Percentiles rank a stretch among this genome's conserved stretches.
Evolutionary conservation across 345 rosid species (phyloP).

Genomic region (Nephelium lappaceum): DNA sequence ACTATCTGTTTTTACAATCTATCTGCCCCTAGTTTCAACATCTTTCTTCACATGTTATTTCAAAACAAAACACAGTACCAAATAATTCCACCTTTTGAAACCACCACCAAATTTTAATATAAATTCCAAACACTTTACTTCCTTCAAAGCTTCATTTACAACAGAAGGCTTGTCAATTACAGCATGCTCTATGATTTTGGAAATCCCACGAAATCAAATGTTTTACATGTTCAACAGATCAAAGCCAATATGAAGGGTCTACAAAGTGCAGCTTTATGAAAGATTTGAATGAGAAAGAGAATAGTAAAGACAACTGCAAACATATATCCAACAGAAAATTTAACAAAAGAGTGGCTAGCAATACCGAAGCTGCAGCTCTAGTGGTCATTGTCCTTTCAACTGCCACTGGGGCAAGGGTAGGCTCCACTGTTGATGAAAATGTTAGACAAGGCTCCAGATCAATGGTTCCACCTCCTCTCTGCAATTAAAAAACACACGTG

Average conservation of each 20-base stretch:
- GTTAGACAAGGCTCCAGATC: slow-evolving; percentile 96
- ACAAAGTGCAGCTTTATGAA: neutral
- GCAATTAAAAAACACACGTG: slow-evolving; percentile 31
- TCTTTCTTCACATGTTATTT: neutral
- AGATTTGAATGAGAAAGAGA: slow-evolving; percentile 1
- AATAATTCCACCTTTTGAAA: neutral
- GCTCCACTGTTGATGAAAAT: slow-evolving; percentile 93
- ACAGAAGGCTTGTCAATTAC: neutral
- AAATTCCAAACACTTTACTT: neutral
- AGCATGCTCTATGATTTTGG: neutral
- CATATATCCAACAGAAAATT: neutral
- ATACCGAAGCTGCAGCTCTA: slow-evolving; percentile 99
- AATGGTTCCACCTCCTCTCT: slow-evolving; percentile 98
- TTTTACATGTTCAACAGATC: neutral
- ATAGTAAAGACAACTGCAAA: neutral
- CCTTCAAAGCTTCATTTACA: neutral
- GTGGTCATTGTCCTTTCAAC: slow-evolving; percentile 99
- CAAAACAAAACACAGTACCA: neutral
- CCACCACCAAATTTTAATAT: neutral
- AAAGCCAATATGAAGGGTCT: neutral
- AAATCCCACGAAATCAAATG: neutral
- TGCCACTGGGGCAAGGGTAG: slow-evolving; percentile 98
- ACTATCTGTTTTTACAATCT: neutral
- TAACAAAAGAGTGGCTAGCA: slow-evolving; percentile 3
- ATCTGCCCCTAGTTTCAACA: neutral